phyloP scores from a whole-genome alignment of 2,329 filamentous ascomycete genomes.

The Samsoniella hepiali region DNA sequence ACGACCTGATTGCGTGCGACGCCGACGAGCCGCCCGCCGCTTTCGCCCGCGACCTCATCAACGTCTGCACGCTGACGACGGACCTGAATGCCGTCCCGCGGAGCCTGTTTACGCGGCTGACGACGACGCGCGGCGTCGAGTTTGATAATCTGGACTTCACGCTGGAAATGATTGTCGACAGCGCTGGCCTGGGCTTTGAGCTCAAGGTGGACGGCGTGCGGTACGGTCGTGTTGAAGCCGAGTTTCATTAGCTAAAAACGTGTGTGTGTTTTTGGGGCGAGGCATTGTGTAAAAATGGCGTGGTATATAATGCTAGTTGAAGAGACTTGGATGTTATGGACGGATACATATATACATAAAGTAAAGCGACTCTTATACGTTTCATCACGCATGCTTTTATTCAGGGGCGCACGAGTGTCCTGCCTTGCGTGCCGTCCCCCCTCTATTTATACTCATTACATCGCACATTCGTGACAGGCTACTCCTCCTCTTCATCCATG shows the following conservation, averaged over 20 bases:
- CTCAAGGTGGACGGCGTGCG: constrained; percentile 73
- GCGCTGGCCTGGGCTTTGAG: constrained; percentile 72
- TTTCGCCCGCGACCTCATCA: constrained; percentile 60
- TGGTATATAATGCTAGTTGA: background rate
- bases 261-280: background rate
- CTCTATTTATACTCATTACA: background rate
- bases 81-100: constrained; percentile 73
- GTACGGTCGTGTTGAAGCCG: constrained; percentile 73
- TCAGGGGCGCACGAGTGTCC: background rate
- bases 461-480: background rate
- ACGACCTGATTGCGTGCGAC: constrained; percentile 75
- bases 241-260: constrained; percentile 58
- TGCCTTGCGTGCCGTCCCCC: background rate
- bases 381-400: background rate
- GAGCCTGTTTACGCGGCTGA: constrained; percentile 69
- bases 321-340: background rate
- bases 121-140: constrained; percentile 74
- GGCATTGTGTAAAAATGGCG: background rate
- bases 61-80: constrained; percentile 78
- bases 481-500: constrained; percentile 12
- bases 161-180: constrained; percentile 78
- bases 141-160: constrained; percentile 82
- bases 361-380: background rate
- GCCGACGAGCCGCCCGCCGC: constrained; percentile 62
- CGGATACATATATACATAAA: background rate